A percentile compares a stretch with the other conserved stretches of the same genome.
Conservation (phyloP, 305 asterid species). For the Andrographis paniculata region DNA sequence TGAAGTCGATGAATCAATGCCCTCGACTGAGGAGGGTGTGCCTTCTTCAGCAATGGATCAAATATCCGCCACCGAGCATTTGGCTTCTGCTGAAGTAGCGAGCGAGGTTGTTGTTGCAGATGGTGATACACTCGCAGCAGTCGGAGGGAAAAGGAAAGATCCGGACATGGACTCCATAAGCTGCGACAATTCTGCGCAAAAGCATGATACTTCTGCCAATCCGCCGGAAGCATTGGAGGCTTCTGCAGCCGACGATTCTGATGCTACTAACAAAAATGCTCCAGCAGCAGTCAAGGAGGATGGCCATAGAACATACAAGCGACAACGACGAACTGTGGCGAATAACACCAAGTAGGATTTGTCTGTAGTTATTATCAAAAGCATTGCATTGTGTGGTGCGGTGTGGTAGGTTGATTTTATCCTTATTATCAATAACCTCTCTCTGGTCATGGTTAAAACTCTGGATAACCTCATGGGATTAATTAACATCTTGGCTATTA, state of each 20-base stretch:
- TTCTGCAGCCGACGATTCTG: constrained; percentile 23
- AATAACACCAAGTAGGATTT: constrained; percentile 13
- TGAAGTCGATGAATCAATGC: constrained; percentile 14
- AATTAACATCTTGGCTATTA: no score
- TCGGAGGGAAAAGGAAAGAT: constrained; percentile 30
- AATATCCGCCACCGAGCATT: constrained; percentile 10
- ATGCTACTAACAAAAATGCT: constrained; percentile 11
- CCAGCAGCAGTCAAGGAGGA: constrained; percentile 29
- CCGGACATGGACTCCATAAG: constrained; percentile 17
- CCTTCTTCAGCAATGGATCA: constrained; percentile 14
- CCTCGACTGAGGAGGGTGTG: constrained; percentile 18
- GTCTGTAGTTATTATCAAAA: background rate
- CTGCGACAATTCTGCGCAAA: constrained; percentile 8
- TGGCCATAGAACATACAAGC: constrained; percentile 39
- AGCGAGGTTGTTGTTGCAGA: constrained; percentile 12
- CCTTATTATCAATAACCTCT: no score
- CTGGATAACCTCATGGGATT: no score
- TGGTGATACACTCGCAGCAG: constrained; percentile 15
- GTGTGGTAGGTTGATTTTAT: no score
- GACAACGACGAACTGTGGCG: constrained; percentile 31
- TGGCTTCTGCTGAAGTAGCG: constrained; percentile 22
- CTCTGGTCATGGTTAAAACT: no score
- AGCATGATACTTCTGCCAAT: constrained; percentile 15
- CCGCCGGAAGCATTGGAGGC: constrained; percentile 15
- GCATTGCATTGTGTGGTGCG: no score